Conservation (phyloP, 2,329 filamentous ascomycete genomes). For the Hypoxylon sp. region DNA sequence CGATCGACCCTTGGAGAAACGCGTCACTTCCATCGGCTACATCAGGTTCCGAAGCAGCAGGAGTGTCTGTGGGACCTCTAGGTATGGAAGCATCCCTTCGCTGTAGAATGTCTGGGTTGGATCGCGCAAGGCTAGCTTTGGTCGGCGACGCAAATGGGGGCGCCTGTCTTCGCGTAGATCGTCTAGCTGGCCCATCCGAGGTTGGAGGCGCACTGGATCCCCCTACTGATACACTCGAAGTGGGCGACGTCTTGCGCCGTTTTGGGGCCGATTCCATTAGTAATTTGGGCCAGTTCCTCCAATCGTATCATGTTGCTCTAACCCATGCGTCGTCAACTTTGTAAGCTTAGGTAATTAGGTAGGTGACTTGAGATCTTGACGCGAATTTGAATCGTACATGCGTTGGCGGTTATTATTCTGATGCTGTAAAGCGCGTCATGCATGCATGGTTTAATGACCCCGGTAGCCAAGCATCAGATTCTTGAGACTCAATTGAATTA, state of each 20-base stretch:
- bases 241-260: slow-evolving; percentile 71
- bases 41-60: slow-evolving; percentile 39
- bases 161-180: slow-evolving; percentile 51
- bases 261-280: slow-evolving; percentile 70
- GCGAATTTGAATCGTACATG: neutral
- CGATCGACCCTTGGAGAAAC: slow-evolving; percentile 46
- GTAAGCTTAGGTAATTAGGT: neutral
- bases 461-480: neutral
- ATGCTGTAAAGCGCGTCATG: slow-evolving; percentile 2
- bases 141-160: slow-evolving; percentile 76
- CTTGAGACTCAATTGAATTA: slow-evolving; percentile 9
- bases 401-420: slow-evolving; percentile 14
- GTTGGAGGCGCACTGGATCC: slow-evolving; percentile 26
- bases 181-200: slow-evolving; percentile 33
- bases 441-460: neutral
- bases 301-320: slow-evolving; percentile 26
- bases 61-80: slow-evolving; percentile 32
- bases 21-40: slow-evolving; percentile 45
- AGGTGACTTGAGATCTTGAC: slow-evolving; percentile 1
- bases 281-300: slow-evolving; percentile 4
- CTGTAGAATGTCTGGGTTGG: slow-evolving; percentile 69
- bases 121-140: slow-evolving; percentile 70
- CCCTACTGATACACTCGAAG: slow-evolving; percentile 57
- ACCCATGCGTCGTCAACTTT: slow-evolving; percentile 16
- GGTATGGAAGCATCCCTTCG: slow-evolving; percentile 55